A percentile compares a stretch with the other conserved stretches of the same genome.
Evolutionary conservation across 306 rosid species (phyloP).

Genomic region (Castanopsis chinensis): DNA sequence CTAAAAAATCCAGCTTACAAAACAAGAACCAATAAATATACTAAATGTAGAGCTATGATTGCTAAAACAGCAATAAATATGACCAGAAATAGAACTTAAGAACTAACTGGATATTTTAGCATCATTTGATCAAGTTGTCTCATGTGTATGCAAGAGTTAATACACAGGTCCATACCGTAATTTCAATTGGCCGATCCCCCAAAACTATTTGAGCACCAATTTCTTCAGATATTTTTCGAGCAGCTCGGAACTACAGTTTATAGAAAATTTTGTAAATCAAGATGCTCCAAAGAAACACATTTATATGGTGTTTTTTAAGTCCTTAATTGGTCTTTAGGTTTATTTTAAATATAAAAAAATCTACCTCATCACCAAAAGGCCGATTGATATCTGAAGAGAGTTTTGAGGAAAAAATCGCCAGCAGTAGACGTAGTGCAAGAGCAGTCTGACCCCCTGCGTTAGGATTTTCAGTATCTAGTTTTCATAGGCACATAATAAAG

Average conservation of each 20-base stretch:
- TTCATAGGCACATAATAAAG: neutral
- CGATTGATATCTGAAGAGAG: conserved; percentile 72
- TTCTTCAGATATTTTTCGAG: conserved; percentile 85
- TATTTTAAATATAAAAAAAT: neutral
- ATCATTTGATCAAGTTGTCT: neutral
- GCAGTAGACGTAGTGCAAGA: conserved; percentile 77
- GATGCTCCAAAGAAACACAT: neutral
- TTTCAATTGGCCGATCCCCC: conserved; percentile 95
- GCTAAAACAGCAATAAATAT: neutral
- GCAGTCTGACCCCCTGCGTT: conserved; percentile 86
- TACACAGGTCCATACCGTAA: conserved; percentile 62
- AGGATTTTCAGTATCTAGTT: conserved; percentile 10
- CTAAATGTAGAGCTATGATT: neutral
- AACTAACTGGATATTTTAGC: neutral
- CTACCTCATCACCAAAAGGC: conserved; percentile 91
- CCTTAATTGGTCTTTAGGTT: neutral
- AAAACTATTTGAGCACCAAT: conserved; percentile 81
- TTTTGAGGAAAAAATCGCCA: conserved; percentile 84
- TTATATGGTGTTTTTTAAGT: neutral
- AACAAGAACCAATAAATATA: neutral
- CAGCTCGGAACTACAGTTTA: conserved; percentile 69
- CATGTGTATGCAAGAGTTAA: conserved; percentile 7
- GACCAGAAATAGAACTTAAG: neutral
- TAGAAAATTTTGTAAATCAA: neutral
- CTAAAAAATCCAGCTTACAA: conserved; percentile 2